Evolutionary conservation across 169 alveolate species (phyloP).

Genomic region (Plasmodium relictum): DNA sequence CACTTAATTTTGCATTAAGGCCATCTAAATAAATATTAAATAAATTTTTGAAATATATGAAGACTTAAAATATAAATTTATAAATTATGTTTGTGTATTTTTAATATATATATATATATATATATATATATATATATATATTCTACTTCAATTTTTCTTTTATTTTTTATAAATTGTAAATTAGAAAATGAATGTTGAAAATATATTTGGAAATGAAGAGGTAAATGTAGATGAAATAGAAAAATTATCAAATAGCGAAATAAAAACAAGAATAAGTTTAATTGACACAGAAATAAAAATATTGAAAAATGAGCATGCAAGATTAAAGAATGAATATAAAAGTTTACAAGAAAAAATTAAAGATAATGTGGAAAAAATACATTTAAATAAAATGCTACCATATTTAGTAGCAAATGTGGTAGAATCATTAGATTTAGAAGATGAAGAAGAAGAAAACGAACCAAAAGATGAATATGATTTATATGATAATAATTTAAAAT

Average conservation of each 20-base stretch:
- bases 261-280: constrained; percentile 82
- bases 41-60: not conserved
- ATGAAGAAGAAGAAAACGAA: constrained; percentile 70
- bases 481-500: constrained; percentile 34
- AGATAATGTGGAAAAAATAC: constrained; percentile 96
- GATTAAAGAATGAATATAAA: constrained; percentile 91
- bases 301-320: constrained; percentile 91
- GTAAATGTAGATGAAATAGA: constrained; percentile 80
- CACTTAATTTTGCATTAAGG: not conserved
- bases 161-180: not conserved
- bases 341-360: constrained; percentile 91
- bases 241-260: constrained; percentile 81
- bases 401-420: constrained; percentile 98
- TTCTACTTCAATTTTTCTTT: not conserved
- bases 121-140: not conserved
- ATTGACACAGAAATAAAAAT: constrained; percentile 91
- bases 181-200: constrained; percentile 58
- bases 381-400: constrained; percentile 97
- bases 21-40: not conserved
- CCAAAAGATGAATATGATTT: constrained; percentile 54
- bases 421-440: constrained; percentile 85
- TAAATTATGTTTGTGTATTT: constrained; percentile 1
- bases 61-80: not conserved
- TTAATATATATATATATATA: constrained; percentile 4
- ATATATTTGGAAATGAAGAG: constrained; percentile 38